Base-by-base conservation (phyloP, 768 basidiomycete species). In the Xanthoconium purpureum region DNA sequence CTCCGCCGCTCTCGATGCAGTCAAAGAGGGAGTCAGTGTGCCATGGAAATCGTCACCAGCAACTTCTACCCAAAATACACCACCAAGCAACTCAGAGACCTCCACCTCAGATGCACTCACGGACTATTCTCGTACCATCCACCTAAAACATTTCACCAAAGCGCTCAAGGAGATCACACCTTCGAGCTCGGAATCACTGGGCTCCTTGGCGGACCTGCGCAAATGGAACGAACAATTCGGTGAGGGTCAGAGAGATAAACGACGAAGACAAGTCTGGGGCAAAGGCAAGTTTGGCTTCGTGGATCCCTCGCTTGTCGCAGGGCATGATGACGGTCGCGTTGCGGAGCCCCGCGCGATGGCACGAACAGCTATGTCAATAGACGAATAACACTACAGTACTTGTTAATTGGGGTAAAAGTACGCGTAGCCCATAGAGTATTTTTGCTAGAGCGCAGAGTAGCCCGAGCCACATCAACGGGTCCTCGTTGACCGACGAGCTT, bases 201-300 rank as follows among this genome's bases (percentile, higher is more conserved):
- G 89, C 47, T 88, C 82, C 47, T 81, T 92, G 35, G 74, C 84
- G 2, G 88, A 89, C 54, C 75, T 94, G 43, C 81, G 87, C 43
- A 89, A 87, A 73, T 95, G 92, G 92, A 94, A 96, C 58, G 89
- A 94, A 46, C 90, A 95, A 68, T 95, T 94, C 71, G 94, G 95
- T 28, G 94, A 96, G 70, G 93, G 92, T 6, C 75, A 82, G 17
- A 81, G 77, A 59, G 82, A 87, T 37, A 82, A 80, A 50, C 85
- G 79, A 64, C 81, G 82, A 37, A 80, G 81, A 64, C 84, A 86
- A 64, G 86, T 88, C 35, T 94, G 94, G 83, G 95, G 94, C 28
- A 91, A 88, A 64, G 91, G 85, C 55, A 80, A 81, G 46, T 98
- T 98, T 70, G 94, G 94, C 18, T 97, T 96, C 71, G 80, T 83